Percentiles rank a stretch among this genome's conserved stretches.
phyloP scores from a whole-genome alignment of 2,329 filamentous ascomycete genomes.

The Bipolaris gigantea region DNA sequence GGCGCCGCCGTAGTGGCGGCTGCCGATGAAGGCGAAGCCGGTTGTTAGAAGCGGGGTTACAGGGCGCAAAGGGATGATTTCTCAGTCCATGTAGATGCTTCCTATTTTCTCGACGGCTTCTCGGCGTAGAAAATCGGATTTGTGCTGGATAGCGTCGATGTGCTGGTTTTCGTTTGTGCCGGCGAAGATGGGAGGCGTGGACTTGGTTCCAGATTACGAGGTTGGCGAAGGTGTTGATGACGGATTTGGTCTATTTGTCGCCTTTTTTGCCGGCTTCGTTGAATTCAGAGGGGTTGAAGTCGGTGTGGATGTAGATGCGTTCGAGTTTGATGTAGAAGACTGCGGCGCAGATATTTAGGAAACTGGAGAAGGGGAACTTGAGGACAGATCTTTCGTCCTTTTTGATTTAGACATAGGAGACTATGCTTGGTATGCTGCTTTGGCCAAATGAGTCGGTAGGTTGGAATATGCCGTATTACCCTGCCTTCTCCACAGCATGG shows the following conservation, averaged over 20 bases:
- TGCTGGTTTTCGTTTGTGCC: constrained; percentile 11
- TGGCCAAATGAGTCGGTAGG: background rate
- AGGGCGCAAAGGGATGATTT: constrained; percentile 18
- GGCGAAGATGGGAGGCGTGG: constrained; percentile 10
- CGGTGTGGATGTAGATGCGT: constrained; percentile 28
- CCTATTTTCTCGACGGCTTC: constrained; percentile 16
- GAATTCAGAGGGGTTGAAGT: constrained; percentile 14
- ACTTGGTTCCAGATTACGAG: constrained; percentile 15
- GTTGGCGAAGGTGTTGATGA: constrained; percentile 21
- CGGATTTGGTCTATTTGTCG: constrained; percentile 19
- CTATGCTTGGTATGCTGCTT: background rate
- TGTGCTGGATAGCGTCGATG: constrained; percentile 21
- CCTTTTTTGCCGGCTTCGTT: constrained; percentile 11
- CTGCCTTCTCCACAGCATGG: background rate
- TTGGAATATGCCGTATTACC: background rate
- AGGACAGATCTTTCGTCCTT: background rate
- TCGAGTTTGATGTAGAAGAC: background rate
- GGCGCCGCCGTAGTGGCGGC: constrained; percentile 24
- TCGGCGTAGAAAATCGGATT: constrained; percentile 27
- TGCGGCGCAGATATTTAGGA: background rate
- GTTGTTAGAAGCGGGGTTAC: constrained; percentile 14
- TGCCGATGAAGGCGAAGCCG: constrained; percentile 19
- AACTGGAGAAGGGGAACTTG: background rate
- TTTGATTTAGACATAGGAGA: background rate
- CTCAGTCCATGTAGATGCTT: constrained; percentile 26